A percentile compares a stretch with the other conserved stretches of the same genome.
phyloP scores from a whole-genome alignment of 352 stramenopile genomes.

The Globisporangium parvum region DNA sequence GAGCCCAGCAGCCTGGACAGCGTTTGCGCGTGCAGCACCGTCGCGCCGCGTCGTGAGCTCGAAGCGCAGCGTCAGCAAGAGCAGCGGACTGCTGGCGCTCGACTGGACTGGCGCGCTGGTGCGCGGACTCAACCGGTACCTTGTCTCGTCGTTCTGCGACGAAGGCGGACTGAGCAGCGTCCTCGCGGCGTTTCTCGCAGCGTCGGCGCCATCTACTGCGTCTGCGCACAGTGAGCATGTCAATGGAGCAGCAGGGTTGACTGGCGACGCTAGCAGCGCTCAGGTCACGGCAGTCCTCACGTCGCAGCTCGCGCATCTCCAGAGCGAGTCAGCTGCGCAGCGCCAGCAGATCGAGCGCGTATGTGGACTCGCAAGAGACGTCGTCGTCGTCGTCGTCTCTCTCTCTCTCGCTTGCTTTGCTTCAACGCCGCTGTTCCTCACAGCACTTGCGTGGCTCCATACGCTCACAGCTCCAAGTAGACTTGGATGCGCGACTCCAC shows the following conservation, averaged over 20 bases:
- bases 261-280: background rate
- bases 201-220: background rate
- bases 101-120: constrained; percentile 63
- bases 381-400: too few relatives aligned
- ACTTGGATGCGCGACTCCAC: constrained; percentile 42
- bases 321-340: constrained; percentile 41
- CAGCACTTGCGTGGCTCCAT: background rate
- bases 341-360: constrained; percentile 39
- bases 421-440: background rate
- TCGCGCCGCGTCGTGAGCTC: constrained; percentile 57
- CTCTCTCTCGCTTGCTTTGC: background rate
- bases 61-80: constrained; percentile 37
- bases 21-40: constrained; percentile 27
- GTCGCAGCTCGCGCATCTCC: constrained; percentile 41
- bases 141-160: constrained; percentile 69
- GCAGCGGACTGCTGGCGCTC: constrained; percentile 21
- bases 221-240: background rate
- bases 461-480: constrained; percentile 42
- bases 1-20: constrained; percentile 30
- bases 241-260: background rate
- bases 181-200: constrained; percentile 29
- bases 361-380: constrained; percentile 7
- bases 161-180: constrained; percentile 55
- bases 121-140: constrained; percentile 66
- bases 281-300: constrained; percentile 18